Base-by-base conservation (phyloP, 2,329 filamentous ascomycete genomes). In the Diaporthe vaccinii region DNA sequence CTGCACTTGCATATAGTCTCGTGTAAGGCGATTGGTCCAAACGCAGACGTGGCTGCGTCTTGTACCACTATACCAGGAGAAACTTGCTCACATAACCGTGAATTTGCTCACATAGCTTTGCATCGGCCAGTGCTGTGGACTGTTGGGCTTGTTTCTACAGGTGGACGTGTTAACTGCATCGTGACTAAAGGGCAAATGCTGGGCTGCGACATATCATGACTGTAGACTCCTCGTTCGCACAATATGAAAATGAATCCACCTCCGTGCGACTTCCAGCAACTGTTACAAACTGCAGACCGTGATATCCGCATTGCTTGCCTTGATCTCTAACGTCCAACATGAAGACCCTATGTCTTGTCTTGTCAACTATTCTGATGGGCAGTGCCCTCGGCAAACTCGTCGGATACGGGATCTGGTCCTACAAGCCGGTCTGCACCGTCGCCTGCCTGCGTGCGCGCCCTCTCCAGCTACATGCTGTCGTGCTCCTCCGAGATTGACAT, bases 321-420 rank as follows among this genome's bases (percentile, higher is more conserved):
- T 25, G n/a, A 39, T 12, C n/a, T 5, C n/a, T 17, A 5, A 17
- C 15, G 14, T 20, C 36, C 14, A 61, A 4, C n/a, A 61, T 61
- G 58, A 61, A 20, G 36, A 41, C n/a, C 10, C 22, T 28, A 2
- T 41, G 12, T 36, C 8, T 17, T 4, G 58, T 25, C 22, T 17
- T 61, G 14, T 41, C 10, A 5, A 20, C 34, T 3, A 17, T 28
- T 8, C 36, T 61, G 57, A 39, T 17, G 31, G 36, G 58, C 58
- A 62, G 14, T 25, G 58, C 36, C 36, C n/a, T 62, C n/a, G 58
- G 36, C 15, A 61, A 61, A 17, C 36, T 61, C 22, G 58, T 61
- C 58, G 58, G 58, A 36, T 41, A 61, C 58, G 58, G 58, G 4
- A 41, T 61, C n/a, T 61, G 58, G 58, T 36, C 58, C 58, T 62